Percentiles rank a stretch among this genome's conserved stretches.
Conservation (phyloP, 2,329 filamentous ascomycete genomes). For the Aspergillus ruber region DNA sequence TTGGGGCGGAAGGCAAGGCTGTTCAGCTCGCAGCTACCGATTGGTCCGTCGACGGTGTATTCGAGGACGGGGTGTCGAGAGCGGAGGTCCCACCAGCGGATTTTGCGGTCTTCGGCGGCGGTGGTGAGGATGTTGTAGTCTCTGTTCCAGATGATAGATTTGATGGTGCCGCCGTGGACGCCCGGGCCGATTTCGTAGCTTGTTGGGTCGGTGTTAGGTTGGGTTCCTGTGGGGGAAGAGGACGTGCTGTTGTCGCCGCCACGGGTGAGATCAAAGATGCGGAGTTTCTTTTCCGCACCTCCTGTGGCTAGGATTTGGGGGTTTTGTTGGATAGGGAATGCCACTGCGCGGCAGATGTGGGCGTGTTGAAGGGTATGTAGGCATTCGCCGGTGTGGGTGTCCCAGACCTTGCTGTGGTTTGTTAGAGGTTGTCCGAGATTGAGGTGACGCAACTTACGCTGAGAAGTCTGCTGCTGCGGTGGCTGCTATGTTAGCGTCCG, state of each 20-base stretch:
- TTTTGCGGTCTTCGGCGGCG: constrained; percentile 79
- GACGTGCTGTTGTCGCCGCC: constrained; percentile 36
- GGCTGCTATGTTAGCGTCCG: constrained; percentile 79
- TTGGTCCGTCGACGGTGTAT: constrained; percentile 71
- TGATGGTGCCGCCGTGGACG: constrained; percentile 81
- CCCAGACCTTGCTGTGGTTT: constrained; percentile 76
- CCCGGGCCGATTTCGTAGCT: constrained; percentile 84
- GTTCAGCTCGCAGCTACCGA: constrained; percentile 88
- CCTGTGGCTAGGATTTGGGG: constrained; percentile 83
- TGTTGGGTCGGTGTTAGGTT: constrained; percentile 51
- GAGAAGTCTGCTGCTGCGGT: constrained; percentile 96
- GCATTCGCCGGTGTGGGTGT: constrained; percentile 87
- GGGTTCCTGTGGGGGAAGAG: constrained; percentile 27
- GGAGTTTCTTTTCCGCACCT: constrained; percentile 92
- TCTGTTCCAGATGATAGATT: constrained; percentile 91
- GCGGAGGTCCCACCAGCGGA: constrained; percentile 91
- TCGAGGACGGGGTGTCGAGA: constrained; percentile 68
- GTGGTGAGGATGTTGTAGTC: constrained; percentile 86
- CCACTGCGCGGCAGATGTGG: constrained; percentile 90
- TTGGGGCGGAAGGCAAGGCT: constrained; percentile 55
- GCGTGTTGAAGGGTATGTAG: constrained; percentile 82
- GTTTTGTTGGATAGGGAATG: constrained; percentile 74
- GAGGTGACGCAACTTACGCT: constrained; percentile 53
- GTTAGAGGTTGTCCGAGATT: background rate
- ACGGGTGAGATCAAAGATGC: constrained; percentile 79